Conservation (phyloP, 106 monocot species). For the Narthecium ossifragum region DNA sequence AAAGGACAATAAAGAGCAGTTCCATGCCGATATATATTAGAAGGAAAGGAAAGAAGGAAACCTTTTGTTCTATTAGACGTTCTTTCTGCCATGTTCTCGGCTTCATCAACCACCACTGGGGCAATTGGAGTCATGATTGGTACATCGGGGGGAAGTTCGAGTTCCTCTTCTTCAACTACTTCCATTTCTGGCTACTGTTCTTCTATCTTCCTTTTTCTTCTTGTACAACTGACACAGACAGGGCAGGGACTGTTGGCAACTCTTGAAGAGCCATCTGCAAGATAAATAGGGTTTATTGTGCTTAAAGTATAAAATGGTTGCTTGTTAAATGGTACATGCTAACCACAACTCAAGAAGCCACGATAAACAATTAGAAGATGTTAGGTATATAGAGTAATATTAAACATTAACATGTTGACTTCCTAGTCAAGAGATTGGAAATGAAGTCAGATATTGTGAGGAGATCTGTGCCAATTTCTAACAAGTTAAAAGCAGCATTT, state of each 20-base stretch:
- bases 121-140: conserved; percentile 15
- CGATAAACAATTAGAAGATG: too few relatives aligned
- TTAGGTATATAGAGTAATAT: too few relatives aligned
- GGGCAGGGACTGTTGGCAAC: conserved; percentile 31
- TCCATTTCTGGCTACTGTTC: background rate
- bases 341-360: background rate
- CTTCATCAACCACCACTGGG: background rate
- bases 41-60: background rate
- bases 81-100: too few relatives aligned
- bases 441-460: too few relatives aligned
- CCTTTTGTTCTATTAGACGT: conserved; percentile 25
- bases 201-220: background rate
- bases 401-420: too few relatives aligned
- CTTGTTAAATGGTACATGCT: background rate
- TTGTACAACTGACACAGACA: background rate
- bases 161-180: conserved; percentile 12
- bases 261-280: conserved; percentile 36
- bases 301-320: background rate
- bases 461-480: too few relatives aligned
- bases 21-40: background rate
- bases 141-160: conserved; percentile 54
- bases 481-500: too few relatives aligned
- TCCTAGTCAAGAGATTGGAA: too few relatives aligned
- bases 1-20: background rate
- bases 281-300: background rate